Conservation (phyloP, 2,329 filamentous ascomycete genomes). For the Neophaeococcomyces aloes region DNA sequence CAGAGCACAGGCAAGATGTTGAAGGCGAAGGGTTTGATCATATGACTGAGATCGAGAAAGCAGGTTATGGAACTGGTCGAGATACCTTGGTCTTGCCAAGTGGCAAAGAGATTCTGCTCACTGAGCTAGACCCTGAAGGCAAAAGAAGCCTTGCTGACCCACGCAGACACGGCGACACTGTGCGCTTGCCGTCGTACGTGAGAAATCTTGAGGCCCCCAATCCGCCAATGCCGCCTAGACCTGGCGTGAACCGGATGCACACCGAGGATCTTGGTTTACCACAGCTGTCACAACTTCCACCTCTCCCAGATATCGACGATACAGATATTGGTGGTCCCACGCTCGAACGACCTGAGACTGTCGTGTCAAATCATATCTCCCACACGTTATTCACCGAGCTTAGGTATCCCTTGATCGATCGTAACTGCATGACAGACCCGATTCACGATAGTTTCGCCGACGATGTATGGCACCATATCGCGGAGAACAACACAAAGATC, state of each 20-base stretch:
- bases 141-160: conserved; percentile 48
- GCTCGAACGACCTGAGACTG: conserved; percentile 37
- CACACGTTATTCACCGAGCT: conserved; percentile 54
- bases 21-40: conserved; percentile 67
- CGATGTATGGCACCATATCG: conserved; percentile 76
- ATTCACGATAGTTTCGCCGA: conserved; percentile 71
- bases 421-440: conserved; percentile 92
- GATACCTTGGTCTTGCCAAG: conserved; percentile 60
- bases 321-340: conserved; percentile 68
- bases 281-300: conserved; percentile 57
- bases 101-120: conserved; percentile 59
- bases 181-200: conserved; percentile 18
- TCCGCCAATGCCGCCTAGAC: conserved; percentile 49
- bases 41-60: conserved; percentile 55
- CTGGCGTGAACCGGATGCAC: conserved; percentile 47
- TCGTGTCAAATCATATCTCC: conserved; percentile 43
- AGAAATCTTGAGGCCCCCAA: conserved; percentile 31
- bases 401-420: conserved; percentile 60
- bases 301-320: conserved; percentile 61
- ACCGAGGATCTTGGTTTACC: conserved; percentile 60
- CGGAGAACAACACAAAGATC: conserved; percentile 89
- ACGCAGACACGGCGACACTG: conserved; percentile 33
- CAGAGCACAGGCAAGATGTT: conserved; percentile 61
- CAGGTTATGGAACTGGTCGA: conserved; percentile 52
- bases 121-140: conserved; percentile 53